Evolutionary conservation across 176 grass and related monocot genomes (phyloP).

Genomic region (Phoenix roebelenii): DNA sequence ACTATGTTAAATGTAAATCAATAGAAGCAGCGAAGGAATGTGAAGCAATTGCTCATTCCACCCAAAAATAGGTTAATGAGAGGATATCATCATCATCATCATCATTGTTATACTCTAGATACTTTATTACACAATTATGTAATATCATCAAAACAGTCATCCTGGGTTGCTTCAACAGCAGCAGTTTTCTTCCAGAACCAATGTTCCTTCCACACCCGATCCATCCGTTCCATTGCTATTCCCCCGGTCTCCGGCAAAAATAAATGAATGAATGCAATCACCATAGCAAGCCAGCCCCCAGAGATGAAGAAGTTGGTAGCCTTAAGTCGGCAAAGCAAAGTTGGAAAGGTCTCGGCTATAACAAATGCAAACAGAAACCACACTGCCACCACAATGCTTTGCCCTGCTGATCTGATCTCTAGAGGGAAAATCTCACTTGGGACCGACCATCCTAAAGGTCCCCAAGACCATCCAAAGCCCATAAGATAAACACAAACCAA

Average conservation of each 20-base stretch:
- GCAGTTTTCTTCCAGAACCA: constrained; percentile 63
- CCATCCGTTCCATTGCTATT: constrained; percentile 73
- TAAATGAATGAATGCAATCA: constrained; percentile 49
- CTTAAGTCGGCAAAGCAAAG: constrained; percentile 46
- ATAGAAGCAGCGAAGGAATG: no score
- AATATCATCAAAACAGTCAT: neutral
- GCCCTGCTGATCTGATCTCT: constrained; percentile 64
- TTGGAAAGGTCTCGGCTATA: constrained; percentile 50
- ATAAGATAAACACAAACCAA: constrained; percentile 55
- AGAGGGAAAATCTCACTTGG: constrained; percentile 59
- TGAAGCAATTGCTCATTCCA: no score
- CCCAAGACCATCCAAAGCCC: constrained; percentile 79
- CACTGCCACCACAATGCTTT: constrained; percentile 66
- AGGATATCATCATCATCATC: no score
- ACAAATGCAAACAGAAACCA: constrained; percentile 55
- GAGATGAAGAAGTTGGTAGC: constrained; percentile 49
- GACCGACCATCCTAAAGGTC: constrained; percentile 56
- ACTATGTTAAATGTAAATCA: constrained; percentile 17
- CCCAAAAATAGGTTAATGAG: no score
- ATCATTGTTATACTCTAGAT: no score
- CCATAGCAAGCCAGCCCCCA: constrained; percentile 36
- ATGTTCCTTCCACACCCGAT: constrained; percentile 54
- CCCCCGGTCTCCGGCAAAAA: constrained; percentile 65
- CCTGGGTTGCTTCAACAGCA: constrained; percentile 19
- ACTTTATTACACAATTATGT: no score